Percentiles rank a stretch among this genome's conserved stretches.
These are phyloP conservation scores for Fusarium metavorans DNA, from an alignment of 2,329 filamentous ascomycete genomes.

Conservation along the genomic window DNA sequence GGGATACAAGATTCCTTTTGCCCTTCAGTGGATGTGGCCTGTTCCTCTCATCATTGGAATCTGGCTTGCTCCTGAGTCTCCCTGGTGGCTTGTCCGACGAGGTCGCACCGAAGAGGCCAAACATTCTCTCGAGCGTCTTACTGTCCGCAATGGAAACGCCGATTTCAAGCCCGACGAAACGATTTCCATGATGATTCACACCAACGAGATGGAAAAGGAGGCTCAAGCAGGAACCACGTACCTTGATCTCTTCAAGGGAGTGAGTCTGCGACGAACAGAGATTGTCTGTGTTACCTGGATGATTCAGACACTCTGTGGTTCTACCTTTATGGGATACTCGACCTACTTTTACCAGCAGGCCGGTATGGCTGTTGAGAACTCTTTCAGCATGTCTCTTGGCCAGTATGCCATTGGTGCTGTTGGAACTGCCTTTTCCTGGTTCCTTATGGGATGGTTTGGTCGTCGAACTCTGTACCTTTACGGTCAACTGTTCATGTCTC, in stretches of 20 bases:
- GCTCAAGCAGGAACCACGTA: conserved; percentile 56
- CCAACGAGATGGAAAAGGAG: conserved; percentile 61
- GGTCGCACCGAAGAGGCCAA: conserved; percentile 55
- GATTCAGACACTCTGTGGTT: conserved; percentile 55
- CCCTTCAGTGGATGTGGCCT: conserved; percentile 63
- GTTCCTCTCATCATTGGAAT: conserved; percentile 57
- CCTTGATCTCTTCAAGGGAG: conserved; percentile 60
- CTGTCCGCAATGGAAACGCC: conserved; percentile 50
- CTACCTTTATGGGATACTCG: conserved; percentile 67
- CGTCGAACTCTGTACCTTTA: conserved; percentile 59
- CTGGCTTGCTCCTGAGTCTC: conserved; percentile 61
- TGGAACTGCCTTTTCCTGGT: conserved; percentile 61
- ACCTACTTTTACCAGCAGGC: conserved; percentile 63
- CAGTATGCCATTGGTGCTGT: conserved; percentile 58
- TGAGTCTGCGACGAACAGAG: conserved; percentile 60
- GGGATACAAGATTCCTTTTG: conserved; percentile 63
- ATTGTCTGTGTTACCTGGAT: conserved; percentile 59
- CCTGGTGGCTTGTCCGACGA: conserved; percentile 62
- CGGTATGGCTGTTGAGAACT: conserved; percentile 53
- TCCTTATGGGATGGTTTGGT: conserved; percentile 57
- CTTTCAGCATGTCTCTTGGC: conserved; percentile 56
- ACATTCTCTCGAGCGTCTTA: conserved; percentile 54
- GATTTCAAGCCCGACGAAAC: conserved; percentile 56
- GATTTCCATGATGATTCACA: conserved; percentile 64
- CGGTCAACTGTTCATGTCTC: conserved; percentile 62